A percentile compares a stretch with the other conserved stretches of the same genome.
Evolutionary conservation across 2,329 filamentous ascomycete genomes (phyloP).

Genomic region (Teratosphaeria pseudoeucalypti): DNA sequence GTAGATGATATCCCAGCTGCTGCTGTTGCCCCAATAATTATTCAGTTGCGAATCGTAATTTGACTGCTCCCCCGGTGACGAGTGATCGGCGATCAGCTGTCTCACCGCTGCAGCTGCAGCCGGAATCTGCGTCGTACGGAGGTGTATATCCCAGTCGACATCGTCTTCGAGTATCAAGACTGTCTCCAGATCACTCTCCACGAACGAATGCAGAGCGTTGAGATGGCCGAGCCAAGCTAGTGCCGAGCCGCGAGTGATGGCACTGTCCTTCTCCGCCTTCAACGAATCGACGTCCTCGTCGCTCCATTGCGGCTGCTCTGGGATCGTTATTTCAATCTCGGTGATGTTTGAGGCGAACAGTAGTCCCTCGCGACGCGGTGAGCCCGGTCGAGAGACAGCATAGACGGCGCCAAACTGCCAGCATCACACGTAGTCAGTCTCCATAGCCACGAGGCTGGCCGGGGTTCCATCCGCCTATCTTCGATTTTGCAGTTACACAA

Average conservation of each 20-base stretch:
- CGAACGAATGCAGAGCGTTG: conserved; percentile 30
- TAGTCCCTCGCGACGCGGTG: conserved; percentile 25
- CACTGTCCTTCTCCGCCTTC: conserved; percentile 18
- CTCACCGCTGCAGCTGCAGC: conserved; percentile 31
- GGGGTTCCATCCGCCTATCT: background rate
- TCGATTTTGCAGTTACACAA: background rate
- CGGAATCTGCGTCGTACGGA: conserved; percentile 33
- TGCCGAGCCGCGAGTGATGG: conserved; percentile 27
- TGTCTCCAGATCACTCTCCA: conserved; percentile 32
- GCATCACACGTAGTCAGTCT: background rate
- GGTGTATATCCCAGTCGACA: conserved; percentile 36
- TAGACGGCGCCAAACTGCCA: conserved; percentile 27
- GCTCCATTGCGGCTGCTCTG: conserved; percentile 29
- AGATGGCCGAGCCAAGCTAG: conserved; percentile 34
- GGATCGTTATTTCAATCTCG: conserved; percentile 28
- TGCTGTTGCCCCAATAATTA: conserved; percentile 30
- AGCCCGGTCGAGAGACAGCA: conserved; percentile 28
- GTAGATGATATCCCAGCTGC: conserved; percentile 30
- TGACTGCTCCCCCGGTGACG: background rate
- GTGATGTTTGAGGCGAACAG: conserved; percentile 30
- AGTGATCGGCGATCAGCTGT: conserved; percentile 21
- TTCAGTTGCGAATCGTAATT: conserved; percentile 8
- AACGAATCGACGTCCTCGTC: conserved; percentile 24
- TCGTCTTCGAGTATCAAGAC: conserved; percentile 37
- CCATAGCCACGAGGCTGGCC: background rate